Conservation (phyloP, 2,329 filamentous ascomycete genomes). For the Hypomyces rosellus region DNA sequence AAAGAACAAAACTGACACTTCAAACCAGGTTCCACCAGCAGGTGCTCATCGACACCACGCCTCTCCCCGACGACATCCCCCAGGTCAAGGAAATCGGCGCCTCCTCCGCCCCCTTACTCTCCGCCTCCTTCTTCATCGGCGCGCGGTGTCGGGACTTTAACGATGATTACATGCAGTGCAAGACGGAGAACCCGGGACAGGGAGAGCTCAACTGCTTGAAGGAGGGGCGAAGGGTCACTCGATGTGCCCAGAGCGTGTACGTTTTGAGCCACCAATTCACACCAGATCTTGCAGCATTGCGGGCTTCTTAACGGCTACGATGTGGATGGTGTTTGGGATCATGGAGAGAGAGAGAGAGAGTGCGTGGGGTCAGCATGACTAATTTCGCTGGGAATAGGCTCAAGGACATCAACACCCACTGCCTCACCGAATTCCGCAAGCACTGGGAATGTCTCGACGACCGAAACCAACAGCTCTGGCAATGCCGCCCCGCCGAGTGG, state of each 20-base stretch:
- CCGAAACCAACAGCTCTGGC: conserved; percentile 97
- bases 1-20: conserved; percentile 5
- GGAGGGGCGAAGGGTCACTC: conserved; percentile 92
- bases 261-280: conserved; percentile 39
- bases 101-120: conserved; percentile 85
- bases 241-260: conserved; percentile 94
- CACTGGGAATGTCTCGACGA: conserved; percentile 96
- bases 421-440: conserved; percentile 80
- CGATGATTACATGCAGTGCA: conserved; percentile 99
- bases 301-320: background rate
- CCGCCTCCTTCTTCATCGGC: conserved; percentile 93
- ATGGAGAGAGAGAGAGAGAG: too few relatives aligned
- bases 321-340: background rate
- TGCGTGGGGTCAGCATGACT: background rate
- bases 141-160: conserved; percentile 92
- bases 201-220: conserved; percentile 93
- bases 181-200: conserved; percentile 83
- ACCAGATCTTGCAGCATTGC: background rate
- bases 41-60: conserved; percentile 90
- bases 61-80: conserved; percentile 85
- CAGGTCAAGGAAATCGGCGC: conserved; percentile 89
- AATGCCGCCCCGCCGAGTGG: conserved; percentile 84
- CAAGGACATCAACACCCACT: conserved; percentile 93
- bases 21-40: conserved; percentile 80
- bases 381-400: conserved; percentile 48